Evolutionary conservation across 2,329 filamentous ascomycete genomes (phyloP).

Genomic region (Nemania serpens): DNA sequence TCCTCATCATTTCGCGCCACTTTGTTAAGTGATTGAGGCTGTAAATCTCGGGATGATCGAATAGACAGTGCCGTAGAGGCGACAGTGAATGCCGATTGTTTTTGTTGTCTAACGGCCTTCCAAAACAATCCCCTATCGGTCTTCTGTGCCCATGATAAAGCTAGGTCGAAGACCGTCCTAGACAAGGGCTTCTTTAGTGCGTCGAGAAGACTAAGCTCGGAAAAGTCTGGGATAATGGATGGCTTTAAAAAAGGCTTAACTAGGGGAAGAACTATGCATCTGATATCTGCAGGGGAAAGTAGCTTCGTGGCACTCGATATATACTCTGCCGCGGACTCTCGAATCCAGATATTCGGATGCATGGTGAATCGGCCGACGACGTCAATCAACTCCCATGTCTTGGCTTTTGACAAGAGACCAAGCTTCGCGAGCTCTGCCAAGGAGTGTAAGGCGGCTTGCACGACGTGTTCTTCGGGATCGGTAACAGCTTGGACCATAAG

Average conservation of each 20-base stretch:
- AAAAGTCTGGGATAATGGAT: slow-evolving; percentile 66
- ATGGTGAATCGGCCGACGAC: slow-evolving; percentile 83
- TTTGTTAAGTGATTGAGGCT: slow-evolving; percentile 62
- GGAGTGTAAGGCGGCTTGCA: slow-evolving; percentile 87
- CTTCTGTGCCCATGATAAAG: slow-evolving; percentile 83
- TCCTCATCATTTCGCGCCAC: slow-evolving; percentile 86
- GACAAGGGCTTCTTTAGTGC: slow-evolving; percentile 81
- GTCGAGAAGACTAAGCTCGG: slow-evolving; percentile 77
- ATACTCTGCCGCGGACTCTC: slow-evolving; percentile 86
- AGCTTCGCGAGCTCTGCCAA: slow-evolving; percentile 86
- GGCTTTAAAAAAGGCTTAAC: slow-evolving; percentile 82
- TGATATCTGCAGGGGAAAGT: slow-evolving; percentile 77
- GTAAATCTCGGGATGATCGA: slow-evolving; percentile 61
- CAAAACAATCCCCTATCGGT: slow-evolving; percentile 84
- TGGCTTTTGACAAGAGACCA: slow-evolving; percentile 82
- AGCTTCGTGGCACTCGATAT: slow-evolving; percentile 76
- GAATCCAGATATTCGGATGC: slow-evolving; percentile 94
- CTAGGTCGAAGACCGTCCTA: slow-evolving; percentile 80
- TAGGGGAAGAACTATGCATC: slow-evolving; percentile 81
- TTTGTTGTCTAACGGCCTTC: slow-evolving; percentile 74
- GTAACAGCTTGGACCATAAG: slow-evolving; percentile 94
- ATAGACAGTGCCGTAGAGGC: slow-evolving; percentile 60
- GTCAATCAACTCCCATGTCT: slow-evolving; percentile 86
- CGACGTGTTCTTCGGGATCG: slow-evolving; percentile 90
- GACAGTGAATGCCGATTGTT: slow-evolving; percentile 67